Evolutionary conservation across 169 alveolate genomes (phyloP).

Genomic region (Blepharisma undulans): DNA sequence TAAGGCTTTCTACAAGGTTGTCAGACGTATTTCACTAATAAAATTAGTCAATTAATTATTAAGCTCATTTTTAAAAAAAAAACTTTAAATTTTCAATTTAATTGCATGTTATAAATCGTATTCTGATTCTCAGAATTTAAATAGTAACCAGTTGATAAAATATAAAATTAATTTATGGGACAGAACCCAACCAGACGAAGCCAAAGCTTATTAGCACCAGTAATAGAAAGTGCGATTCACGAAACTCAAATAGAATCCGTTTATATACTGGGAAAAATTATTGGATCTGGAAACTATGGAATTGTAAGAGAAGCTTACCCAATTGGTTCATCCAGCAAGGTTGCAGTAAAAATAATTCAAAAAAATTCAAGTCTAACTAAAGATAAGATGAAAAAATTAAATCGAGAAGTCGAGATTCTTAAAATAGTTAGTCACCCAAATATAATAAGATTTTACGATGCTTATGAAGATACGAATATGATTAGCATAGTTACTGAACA

Average conservation of each 20-base stretch:
- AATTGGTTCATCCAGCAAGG: neutral
- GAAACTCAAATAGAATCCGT: neutral
- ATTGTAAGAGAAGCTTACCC: neutral
- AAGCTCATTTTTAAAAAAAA: neutral
- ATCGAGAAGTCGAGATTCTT: neutral
- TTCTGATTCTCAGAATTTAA: neutral
- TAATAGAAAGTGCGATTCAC: neutral
- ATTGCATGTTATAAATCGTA: neutral
- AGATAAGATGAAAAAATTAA: neutral
- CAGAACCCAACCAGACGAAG: neutral
- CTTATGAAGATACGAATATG: constrained; percentile 42
- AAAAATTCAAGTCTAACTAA: neutral
- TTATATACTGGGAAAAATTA: neutral
- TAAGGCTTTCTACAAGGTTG: neutral
- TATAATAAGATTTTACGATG: constrained; percentile 12
- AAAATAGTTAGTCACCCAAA: neutral
- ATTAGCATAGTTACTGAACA: constrained; percentile 80
- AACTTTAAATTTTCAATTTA: neutral
- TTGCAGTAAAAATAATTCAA: constrained; percentile 7
- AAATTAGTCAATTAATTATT: neutral
- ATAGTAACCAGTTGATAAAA: neutral
- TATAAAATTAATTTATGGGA: neutral
- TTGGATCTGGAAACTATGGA: constrained; percentile 36
- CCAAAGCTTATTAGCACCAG: neutral
- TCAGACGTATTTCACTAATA: no score